Percentiles rank a stretch among this genome's conserved stretches.
phyloP scores from a whole-genome alignment of 192 early-diverging fungal genomes.

The Globomyces pollinis-pini region DNA sequence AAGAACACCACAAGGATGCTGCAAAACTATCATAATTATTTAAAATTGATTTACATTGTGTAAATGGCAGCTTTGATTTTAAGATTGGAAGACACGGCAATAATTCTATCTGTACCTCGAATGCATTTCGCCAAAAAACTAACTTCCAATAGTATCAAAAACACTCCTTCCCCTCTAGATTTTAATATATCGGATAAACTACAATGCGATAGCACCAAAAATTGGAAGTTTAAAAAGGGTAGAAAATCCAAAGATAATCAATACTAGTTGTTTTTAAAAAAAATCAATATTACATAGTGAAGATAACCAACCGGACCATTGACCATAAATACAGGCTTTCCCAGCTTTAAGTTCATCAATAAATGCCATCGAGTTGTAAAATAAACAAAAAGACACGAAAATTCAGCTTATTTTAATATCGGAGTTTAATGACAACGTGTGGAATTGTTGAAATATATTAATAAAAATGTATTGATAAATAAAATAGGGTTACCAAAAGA shows the following conservation, averaged over 20 bases:
- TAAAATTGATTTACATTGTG: background rate
- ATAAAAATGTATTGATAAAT: background rate
- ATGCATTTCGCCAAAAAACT: conserved; percentile 1
- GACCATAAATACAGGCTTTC: conserved; percentile 5
- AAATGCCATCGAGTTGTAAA: background rate
- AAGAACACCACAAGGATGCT: conserved; percentile 29
- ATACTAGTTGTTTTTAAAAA: too few relatives aligned
- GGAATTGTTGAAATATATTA: conserved; percentile 3
- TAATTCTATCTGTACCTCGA: conserved; percentile 9
- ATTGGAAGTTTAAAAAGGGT: background rate
- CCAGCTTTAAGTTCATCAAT: conserved; percentile 7
- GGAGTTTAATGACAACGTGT: background rate
- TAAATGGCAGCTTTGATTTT: conserved; percentile 1
- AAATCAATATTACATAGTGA: background rate
- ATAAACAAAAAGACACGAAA: background rate
- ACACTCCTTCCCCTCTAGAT: background rate
- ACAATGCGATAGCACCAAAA: background rate
- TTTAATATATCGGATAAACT: background rate
- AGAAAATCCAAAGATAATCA: conserved; percentile 8
- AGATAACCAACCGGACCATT: conserved; percentile 9
- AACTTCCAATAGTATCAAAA: conserved; percentile 4
- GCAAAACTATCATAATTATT: conserved; percentile 17
- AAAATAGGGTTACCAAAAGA: background rate
- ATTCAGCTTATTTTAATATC: background rate
- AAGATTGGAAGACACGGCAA: background rate